Percentiles rank a stretch among this genome's conserved stretches.
These are phyloP conservation scores for Rubroshorea leprosula DNA, from an alignment of 345 rosid species.

Conservation along the genomic window DNA sequence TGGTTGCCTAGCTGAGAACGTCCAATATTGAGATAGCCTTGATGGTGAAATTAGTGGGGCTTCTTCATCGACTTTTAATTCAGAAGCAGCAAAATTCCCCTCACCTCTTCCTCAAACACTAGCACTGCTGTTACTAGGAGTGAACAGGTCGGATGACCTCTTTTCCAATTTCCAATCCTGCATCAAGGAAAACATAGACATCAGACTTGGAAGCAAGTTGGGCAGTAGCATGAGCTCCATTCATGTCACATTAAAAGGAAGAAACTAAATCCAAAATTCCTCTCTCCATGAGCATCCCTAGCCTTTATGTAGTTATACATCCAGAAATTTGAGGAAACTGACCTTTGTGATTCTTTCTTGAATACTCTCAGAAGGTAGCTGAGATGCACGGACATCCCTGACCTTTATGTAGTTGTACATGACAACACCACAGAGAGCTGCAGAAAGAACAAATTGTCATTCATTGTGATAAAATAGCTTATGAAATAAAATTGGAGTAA, in stretches of 20 bases:
- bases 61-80: slow-evolving; percentile 62
- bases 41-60: slow-evolving; percentile 57
- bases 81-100: slow-evolving; percentile 31
- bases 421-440: slow-evolving; percentile 93
- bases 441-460: background rate
- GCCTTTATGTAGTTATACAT: background rate
- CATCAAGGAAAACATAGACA: background rate
- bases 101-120: slow-evolving; percentile 28
- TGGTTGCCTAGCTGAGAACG: slow-evolving; percentile 69
- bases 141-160: slow-evolving; percentile 78
- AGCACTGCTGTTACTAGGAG: slow-evolving; percentile 40
- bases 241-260: background rate
- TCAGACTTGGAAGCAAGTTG: background rate
- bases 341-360: slow-evolving; percentile 88
- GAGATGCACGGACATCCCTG: slow-evolving; percentile 69
- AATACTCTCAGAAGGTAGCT: slow-evolving; percentile 49
- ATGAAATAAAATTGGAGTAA: background rate
- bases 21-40: slow-evolving; percentile 72
- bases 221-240: background rate
- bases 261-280: too few species aligned
- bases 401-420: slow-evolving; percentile 90
- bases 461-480: background rate
- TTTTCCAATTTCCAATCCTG: slow-evolving; percentile 96
- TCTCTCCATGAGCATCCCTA: too few species aligned
- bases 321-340: slow-evolving; percentile 16